Conservation (phyloP, 495 filamentous ascomycete species). For the Podospora appendiculata region DNA sequence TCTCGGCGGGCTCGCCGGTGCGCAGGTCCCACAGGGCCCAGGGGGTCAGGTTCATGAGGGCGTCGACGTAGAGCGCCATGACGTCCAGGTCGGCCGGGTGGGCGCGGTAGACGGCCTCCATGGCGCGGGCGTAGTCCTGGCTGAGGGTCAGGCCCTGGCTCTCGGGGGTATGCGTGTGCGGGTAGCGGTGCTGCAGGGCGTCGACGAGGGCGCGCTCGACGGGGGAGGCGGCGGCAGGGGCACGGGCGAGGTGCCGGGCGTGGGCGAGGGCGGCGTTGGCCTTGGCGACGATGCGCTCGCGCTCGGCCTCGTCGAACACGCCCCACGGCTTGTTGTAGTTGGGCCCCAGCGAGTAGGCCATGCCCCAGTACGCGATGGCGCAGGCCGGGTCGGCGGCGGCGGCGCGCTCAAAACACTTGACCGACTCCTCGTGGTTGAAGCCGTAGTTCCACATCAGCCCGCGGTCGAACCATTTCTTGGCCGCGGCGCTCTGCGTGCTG, state of each 20-base stretch:
- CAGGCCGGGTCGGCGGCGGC: constrained; percentile 44
- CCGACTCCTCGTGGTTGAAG: constrained; percentile 60
- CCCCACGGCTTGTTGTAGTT: constrained; percentile 74
- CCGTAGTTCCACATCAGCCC: constrained; percentile 57
- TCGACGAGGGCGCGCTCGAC: constrained; percentile 49
- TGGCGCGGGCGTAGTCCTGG: constrained; percentile 50
- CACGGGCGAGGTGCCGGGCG: constrained; percentile 29
- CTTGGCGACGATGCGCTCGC: constrained; percentile 33
- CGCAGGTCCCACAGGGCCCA: constrained; percentile 59
- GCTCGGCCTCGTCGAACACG: constrained; percentile 53
- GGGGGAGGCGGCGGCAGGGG: constrained; percentile 3
- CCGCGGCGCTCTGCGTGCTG: constrained; percentile 31
- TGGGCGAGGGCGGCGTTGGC: constrained; percentile 35
- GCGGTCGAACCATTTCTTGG: constrained; percentile 54
- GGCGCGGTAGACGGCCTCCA: constrained; percentile 45
- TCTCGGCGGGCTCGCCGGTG: constrained; percentile 47
- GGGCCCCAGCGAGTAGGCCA: constrained; percentile 57
- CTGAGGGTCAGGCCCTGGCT: constrained; percentile 47
- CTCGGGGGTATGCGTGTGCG: constrained; percentile 25
- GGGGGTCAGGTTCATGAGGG: constrained; percentile 61
- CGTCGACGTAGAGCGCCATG: constrained; percentile 53
- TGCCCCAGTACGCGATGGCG: constrained; percentile 61
- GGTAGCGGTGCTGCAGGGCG: constrained; percentile 50
- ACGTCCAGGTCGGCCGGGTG: constrained; percentile 55
- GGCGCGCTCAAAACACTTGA: constrained; percentile 51